Base-by-base conservation (phyloP, 805 yeast genomes). In the Lipomyces spencermartinsiae region DNA sequence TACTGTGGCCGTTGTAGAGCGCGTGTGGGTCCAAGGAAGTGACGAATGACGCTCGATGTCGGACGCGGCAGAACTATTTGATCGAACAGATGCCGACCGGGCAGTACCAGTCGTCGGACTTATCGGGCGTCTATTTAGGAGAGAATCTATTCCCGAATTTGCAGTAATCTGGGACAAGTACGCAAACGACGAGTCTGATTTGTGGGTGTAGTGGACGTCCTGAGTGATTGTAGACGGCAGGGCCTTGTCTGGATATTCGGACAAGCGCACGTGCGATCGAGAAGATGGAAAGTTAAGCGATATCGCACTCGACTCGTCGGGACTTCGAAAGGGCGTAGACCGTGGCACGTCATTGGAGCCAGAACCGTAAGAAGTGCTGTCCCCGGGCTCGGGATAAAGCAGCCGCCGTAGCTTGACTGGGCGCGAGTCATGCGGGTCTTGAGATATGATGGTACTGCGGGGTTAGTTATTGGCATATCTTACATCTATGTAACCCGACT, bases 1-100 rank as follows among this genome's bases (percentile, higher is more conserved):
- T 12, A 68, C 16, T 3, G 63, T n/a, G 14, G 66, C 60, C 14
- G 71, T 62, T 12, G 60, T 34, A 4, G 65, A 60, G 16, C 71
- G 65, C 5, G 56, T 7, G 33, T 56, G 64, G 4, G 61, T 10
- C 69, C 68, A 66, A 9, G 61, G 58, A 25, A 39, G n/a, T 10
- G 22, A 34, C 8, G 58, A 55, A 55, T 55, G 58, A 31, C 33
- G 22, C n/a, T 43, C 49, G 5, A 12, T 9, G 8, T 43, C 49
- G 10, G 49, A 43, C 9, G 22, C 22, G 22, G 49, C 22, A 43
- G 49, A 43, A 43, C 22, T 43, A 43, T 43, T 43, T 16, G 49
- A 43, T 43, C 22, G 49, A 43, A 43, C 49, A n/a, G 49, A 43
- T 8, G 10, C 49, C 22, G 22, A 43, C 16, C 22, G 7, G 49